Percentiles rank a stretch among this genome's conserved stretches.
These are phyloP conservation scores for Penicillium waksmanii DNA, from an alignment of 495 filamentous ascomycete species.

Conservation along the genomic window DNA sequence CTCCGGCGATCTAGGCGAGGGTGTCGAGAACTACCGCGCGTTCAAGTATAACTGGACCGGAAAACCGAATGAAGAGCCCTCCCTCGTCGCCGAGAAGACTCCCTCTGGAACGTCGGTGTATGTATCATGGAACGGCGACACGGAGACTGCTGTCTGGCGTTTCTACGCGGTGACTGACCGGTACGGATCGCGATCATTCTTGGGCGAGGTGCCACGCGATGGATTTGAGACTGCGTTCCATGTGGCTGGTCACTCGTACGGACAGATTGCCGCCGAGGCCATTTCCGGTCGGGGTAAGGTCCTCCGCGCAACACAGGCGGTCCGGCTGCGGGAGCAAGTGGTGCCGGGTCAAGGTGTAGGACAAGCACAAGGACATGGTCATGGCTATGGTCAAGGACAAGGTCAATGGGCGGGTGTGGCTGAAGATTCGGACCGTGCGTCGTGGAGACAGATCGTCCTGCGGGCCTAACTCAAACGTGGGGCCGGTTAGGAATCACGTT, in stretches of 20 bases:
- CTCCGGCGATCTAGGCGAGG: slow-evolving; percentile 32
- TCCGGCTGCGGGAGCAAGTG: slow-evolving; percentile 26
- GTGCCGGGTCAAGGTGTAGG: slow-evolving; percentile 10
- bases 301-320: slow-evolving; percentile 28
- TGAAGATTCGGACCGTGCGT: background rate
- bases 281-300: slow-evolving; percentile 30
- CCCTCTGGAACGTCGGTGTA: slow-evolving; percentile 35
- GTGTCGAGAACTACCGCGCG: slow-evolving; percentile 41
- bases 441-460: slow-evolving; percentile 19
- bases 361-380: background rate
- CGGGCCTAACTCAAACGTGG: slow-evolving; percentile 8
- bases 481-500: background rate
- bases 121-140: slow-evolving; percentile 51
- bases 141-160: slow-evolving; percentile 41
- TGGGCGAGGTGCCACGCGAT: slow-evolving; percentile 38
- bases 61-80: slow-evolving; percentile 35
- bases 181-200: slow-evolving; percentile 36
- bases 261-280: slow-evolving; percentile 17
- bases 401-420: background rate
- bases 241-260: slow-evolving; percentile 17
- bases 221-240: slow-evolving; percentile 44
- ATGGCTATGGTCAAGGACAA: background rate
- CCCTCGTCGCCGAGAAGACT: slow-evolving; percentile 37
- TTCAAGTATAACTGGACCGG: slow-evolving; percentile 45
- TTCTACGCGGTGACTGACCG: slow-evolving; percentile 42